Evolutionary conservation across 345 rosid genomes (phyloP).

Genomic region (Xanthoceras sorbifolium): DNA sequence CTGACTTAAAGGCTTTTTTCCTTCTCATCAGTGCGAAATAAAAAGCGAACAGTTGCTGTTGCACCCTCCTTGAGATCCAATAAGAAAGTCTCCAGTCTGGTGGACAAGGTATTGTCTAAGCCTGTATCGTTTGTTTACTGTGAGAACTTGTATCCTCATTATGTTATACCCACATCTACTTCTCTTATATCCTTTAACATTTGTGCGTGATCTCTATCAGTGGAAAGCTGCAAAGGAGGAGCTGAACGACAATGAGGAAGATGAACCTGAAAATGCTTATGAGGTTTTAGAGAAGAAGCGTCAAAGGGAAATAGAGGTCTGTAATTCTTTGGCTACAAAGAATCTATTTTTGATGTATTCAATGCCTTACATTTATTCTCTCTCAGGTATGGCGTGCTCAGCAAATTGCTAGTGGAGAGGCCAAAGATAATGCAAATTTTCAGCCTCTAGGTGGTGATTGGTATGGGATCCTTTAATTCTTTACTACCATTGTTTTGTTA

Average conservation of each 20-base stretch:
- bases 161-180: background rate
- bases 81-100: constrained; percentile 91
- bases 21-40: constrained; percentile 57
- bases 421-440: constrained; percentile 91
- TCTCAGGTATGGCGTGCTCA: constrained; percentile 80
- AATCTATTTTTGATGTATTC: background rate
- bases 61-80: constrained; percentile 85
- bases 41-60: constrained; percentile 70
- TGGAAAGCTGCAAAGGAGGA: constrained; percentile 99
- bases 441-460: constrained; percentile 97
- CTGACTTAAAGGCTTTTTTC: constrained; percentile 7
- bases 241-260: constrained; percentile 75
- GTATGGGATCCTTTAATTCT: constrained; percentile 38
- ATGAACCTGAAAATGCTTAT: constrained; percentile 66
- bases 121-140: constrained; percentile 7
- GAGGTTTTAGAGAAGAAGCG: constrained; percentile 75
- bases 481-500: background rate
- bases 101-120: constrained; percentile 71
- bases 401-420: constrained; percentile 94
- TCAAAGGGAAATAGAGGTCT: constrained; percentile 77
- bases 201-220: constrained; percentile 30
- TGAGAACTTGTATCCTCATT: constrained; percentile 4
- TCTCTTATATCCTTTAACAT: constrained; percentile 12
- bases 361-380: constrained; percentile 17
- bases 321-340: constrained; percentile 9